These are phyloP conservation scores for Penicillium silybi DNA, from an alignment of 495 filamentous ascomycete species.

Conservation along the genomic window DNA sequence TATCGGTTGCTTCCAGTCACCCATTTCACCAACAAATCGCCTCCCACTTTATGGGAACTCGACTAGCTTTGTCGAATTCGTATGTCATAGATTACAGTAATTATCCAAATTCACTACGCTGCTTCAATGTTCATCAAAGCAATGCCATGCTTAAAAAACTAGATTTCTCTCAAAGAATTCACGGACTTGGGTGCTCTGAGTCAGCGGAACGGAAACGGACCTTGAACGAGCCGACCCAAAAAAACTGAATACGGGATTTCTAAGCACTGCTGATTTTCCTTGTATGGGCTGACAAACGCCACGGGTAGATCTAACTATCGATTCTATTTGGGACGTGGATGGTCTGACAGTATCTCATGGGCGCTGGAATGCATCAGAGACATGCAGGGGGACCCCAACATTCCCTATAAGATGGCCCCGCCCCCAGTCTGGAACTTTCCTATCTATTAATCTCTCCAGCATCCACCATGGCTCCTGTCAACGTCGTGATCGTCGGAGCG, in stretches of 20 bases:
- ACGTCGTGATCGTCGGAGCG: slow-evolving; percentile 62
- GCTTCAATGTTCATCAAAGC: background rate
- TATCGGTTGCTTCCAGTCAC: background rate
- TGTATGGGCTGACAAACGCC: slow-evolving; percentile 8
- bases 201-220: background rate
- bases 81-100: no score
- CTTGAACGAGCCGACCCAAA: background rate
- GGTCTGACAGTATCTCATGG: background rate
- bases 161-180: background rate
- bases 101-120: no score
- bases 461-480: slow-evolving; percentile 19
- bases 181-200: background rate
- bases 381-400: background rate
- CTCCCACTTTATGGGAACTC: no score
- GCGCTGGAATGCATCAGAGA: background rate
- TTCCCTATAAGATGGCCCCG: slow-evolving; percentile 5
- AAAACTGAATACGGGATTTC: slow-evolving; percentile 2
- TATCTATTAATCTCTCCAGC: background rate
- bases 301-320: background rate
- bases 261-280: background rate
- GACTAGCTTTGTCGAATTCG: no score
- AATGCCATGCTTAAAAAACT: background rate
- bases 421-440: background rate
- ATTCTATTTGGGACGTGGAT: background rate
- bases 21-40: background rate